A percentile compares a stretch with the other conserved stretches of the same genome.
These are phyloP conservation scores for Cladophialophora chaetospira DNA, from an alignment of 2,329 filamentous ascomycete genomes.

Conservation along the genomic window DNA sequence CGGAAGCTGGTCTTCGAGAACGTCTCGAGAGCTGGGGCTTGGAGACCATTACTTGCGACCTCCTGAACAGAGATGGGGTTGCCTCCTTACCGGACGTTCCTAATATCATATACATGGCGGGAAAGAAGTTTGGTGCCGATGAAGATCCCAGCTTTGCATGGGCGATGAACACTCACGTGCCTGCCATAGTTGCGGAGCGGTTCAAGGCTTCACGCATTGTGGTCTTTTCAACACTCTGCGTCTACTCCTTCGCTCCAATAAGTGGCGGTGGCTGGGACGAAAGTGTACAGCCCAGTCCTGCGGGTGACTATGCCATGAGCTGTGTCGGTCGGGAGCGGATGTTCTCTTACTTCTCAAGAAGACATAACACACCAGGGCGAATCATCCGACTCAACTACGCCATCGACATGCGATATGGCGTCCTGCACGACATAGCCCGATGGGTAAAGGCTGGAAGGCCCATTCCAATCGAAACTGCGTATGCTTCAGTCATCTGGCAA, in stretches of 20 bases:
- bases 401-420: conserved; percentile 5
- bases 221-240: neutral
- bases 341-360: conserved; percentile 4
- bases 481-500: conserved; percentile 4
- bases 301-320: neutral
- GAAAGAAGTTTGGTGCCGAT: conserved; percentile 1
- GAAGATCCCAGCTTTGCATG: conserved; percentile 2
- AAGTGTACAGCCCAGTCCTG: neutral
- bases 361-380: neutral
- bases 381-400: conserved; percentile 1
- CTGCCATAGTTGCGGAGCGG: neutral
- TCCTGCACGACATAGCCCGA: neutral
- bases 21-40: conserved; percentile 7
- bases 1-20: neutral
- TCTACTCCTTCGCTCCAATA: neutral
- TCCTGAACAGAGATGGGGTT: neutral
- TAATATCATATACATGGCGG: conserved; percentile 5
- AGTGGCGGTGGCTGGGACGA: conserved; percentile 2
- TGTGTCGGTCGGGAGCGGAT: conserved; percentile 4
- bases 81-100: neutral
- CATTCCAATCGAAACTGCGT: neutral
- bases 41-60: neutral
- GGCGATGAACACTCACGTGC: conserved; percentile 6
- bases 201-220: conserved; percentile 8
- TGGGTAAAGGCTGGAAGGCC: neutral